These are phyloP conservation scores for Cryphonectria nitschkei DNA, from an alignment of 2,329 filamentous ascomycete species.

Conservation along the genomic window DNA sequence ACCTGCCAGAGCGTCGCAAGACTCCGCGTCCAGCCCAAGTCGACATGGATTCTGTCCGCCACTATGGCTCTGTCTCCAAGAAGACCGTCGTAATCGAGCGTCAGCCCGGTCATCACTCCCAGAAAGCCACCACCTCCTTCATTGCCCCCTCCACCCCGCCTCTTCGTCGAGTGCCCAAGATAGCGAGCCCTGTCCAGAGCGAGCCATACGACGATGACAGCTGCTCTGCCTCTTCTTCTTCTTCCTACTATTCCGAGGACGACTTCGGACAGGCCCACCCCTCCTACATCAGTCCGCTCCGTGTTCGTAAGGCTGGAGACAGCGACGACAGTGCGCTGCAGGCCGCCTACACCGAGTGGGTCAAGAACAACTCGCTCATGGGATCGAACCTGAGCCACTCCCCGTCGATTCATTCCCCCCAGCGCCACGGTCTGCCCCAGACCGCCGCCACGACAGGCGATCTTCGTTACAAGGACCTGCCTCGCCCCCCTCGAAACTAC, in stretches of 20 bases:
- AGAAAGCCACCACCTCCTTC: conserved; percentile 13
- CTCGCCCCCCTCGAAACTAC: conserved; percentile 36
- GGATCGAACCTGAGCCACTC: conserved; percentile 9
- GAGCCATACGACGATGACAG: conserved; percentile 30
- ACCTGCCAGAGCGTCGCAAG: conserved; percentile 17
- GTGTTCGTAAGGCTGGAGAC: conserved; percentile 31
- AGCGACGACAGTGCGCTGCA: conserved; percentile 25
- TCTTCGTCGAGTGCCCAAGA: conserved; percentile 23
- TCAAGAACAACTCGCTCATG: conserved; percentile 14
- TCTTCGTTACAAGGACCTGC: conserved; percentile 27
- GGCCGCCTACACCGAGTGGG: conserved; percentile 8
- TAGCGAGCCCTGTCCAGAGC: conserved; percentile 5
- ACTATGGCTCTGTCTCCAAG: conserved; percentile 19
- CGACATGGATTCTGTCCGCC: conserved; percentile 22
- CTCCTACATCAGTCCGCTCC: conserved; percentile 36
- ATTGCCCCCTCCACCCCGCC: conserved; percentile 17
- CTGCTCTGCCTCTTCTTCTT: conserved; percentile 12
- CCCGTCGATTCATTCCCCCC: conserved; percentile 6
- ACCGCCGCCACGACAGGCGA: conserved; percentile 27
- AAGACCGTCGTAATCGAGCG: conserved; percentile 22
- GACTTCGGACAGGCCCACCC: conserved; percentile 27
- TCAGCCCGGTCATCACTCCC: neutral
- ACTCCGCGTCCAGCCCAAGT: conserved; percentile 12
- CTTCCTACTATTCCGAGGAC: conserved; percentile 41
- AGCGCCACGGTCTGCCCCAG: conserved; percentile 23